A percentile compares a stretch with the other conserved stretches of the same genome.
Evolutionary conservation across 768 basidiomycete genomes (phyloP).

Genomic region (Suillus clintonianus): DNA sequence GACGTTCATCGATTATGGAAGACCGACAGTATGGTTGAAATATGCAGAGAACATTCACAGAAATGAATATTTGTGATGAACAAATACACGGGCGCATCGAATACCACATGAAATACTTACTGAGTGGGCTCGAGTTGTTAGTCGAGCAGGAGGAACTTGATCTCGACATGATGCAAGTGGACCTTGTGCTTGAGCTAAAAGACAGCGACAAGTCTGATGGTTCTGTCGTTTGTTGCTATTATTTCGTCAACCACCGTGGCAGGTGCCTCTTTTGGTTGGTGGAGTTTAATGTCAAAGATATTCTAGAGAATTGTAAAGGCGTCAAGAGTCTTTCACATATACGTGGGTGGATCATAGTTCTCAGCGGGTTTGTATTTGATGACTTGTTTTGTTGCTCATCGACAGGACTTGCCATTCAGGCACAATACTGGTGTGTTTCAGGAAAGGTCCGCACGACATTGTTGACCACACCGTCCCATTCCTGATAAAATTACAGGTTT

Average conservation of each 20-base stretch:
- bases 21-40: neutral
- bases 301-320: conserved; percentile 28
- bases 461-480: no score
- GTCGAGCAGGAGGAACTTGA: no score
- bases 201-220: conserved; percentile 29
- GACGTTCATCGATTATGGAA: neutral
- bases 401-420: conserved; percentile 34
- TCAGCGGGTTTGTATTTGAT: neutral
- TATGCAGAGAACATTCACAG: conserved; percentile 54
- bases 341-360: conserved; percentile 11
- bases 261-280: conserved; percentile 33
- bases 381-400: neutral
- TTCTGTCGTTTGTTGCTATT: conserved; percentile 35
- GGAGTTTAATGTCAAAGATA: conserved; percentile 33
- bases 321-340: conserved; percentile 23
- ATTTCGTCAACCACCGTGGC: conserved; percentile 26
- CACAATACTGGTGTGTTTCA: conserved; percentile 35
- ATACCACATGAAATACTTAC: no score
- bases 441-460: no score
- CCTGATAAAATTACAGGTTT: no score
- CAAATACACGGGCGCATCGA: no score
- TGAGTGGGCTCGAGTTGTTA: no score
- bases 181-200: no score
- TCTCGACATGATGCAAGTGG: no score
- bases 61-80: conserved; percentile 37